These are phyloP conservation scores for Podila verticillata DNA, from an alignment of 192 early-diverging fungal genomes.

Conservation along the genomic window DNA sequence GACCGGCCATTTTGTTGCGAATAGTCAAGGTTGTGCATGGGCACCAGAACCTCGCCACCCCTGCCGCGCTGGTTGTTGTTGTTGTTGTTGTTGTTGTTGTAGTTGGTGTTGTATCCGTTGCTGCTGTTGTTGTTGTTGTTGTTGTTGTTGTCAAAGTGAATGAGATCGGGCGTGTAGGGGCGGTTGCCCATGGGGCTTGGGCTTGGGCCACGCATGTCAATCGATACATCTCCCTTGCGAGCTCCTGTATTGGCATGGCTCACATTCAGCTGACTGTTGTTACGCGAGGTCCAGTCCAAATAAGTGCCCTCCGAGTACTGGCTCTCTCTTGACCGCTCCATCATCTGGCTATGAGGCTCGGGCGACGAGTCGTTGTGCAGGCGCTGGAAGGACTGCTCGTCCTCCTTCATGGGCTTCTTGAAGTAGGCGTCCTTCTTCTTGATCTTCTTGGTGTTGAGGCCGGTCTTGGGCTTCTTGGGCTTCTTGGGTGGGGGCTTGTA, in stretches of 20 bases:
- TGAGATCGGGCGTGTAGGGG: slow-evolving; percentile 11
- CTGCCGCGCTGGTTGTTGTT: slow-evolving; percentile 13
- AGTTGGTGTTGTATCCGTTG: not conserved
- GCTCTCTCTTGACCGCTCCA: slow-evolving; percentile 30
- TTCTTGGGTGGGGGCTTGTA: slow-evolving; percentile 31
- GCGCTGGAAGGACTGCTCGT: slow-evolving; percentile 24
- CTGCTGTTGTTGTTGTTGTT: not conserved
- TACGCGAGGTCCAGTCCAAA: slow-evolving; percentile 33
- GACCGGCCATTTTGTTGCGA: slow-evolving; percentile 1
- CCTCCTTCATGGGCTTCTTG: slow-evolving; percentile 20
- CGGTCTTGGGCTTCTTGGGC: slow-evolving; percentile 22
- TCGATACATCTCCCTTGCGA: slow-evolving; percentile 3
- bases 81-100: slow-evolving; percentile 5
- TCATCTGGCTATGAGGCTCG: slow-evolving; percentile 24
- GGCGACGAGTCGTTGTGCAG: slow-evolving; percentile 24
- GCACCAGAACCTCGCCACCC: slow-evolving; percentile 49
- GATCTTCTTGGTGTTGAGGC: slow-evolving; percentile 44
- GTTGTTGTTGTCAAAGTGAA: slow-evolving; percentile 19
- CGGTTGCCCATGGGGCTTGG: not conserved
- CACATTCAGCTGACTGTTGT: slow-evolving; percentile 9
- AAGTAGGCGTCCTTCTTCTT: slow-evolving; percentile 49
- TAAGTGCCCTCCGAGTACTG: slow-evolving; percentile 32
- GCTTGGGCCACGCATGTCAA: slow-evolving; percentile 24
- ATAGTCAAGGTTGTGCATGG: slow-evolving; percentile 38
- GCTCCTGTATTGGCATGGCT: not conserved